Base-by-base conservation (phyloP, 2,329 filamentous ascomycete genomes). In the Pestalotiopsis sp. region DNA sequence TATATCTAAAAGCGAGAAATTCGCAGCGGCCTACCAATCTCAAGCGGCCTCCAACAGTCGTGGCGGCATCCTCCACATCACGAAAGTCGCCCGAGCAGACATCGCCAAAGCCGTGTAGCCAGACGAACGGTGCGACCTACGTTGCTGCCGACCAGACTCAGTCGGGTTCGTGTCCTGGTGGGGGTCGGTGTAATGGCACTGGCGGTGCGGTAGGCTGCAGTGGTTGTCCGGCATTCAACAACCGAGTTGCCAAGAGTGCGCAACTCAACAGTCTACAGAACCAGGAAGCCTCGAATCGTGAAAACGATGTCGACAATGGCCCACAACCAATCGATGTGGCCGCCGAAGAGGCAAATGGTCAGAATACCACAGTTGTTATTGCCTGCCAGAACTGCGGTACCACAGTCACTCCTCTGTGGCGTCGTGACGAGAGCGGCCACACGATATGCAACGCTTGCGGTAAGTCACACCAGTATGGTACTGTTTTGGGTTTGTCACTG, bases 401-500 rank as follows among this genome's bases (percentile, higher is more conserved):
- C 13, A 98, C 96, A 0, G 95, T 98, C 67, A 99, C 96, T 57
- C 96, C 96, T 14, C 85, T 99, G 14, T 99, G 96, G 96, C 89
- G 96, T 76, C 88, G 96, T 75, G 96, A 98, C 77, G 95, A 97
- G 80, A 91, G 91, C 74, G 96, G 96, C 1, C 95, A 98, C 81
- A 97, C 95, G 4, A 99, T 99, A 72, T 99, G 96, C 84, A 99
- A 99, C 81, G 96, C 96, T 65, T 99, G 96, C 83, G 96, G 94
- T 97, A 87, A 78, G 91, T 87, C 69, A 45, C 36, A 17, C 12
- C 38, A 4, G 39, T 25, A 39, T 14, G n/a, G 13, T 14, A 39
- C 20, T 63, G 20, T n/a, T 60, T 36, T 27, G 52, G 38, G 17
- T 9, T n/a, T 5, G 13, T 59, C 23, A 27, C 57, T 59, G 23